These are phyloP conservation scores for Nannochloropsis gaditana DNA, from an alignment of 108 stramenopile species.

Conservation along the genomic window DNA sequence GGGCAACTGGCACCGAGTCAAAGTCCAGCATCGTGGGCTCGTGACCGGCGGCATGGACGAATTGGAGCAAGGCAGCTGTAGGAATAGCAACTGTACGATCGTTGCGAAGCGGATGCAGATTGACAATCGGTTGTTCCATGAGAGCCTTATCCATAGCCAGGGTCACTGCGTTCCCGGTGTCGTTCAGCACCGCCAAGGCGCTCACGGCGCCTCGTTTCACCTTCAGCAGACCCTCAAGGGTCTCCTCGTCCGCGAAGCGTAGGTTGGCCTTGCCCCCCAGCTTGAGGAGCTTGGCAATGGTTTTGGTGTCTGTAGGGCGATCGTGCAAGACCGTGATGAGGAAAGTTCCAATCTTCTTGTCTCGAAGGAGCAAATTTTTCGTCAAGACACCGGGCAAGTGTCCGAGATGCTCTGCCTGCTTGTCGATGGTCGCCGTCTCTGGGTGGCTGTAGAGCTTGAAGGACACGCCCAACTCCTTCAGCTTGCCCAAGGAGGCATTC, in stretches of 20 bases:
- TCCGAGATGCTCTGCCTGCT: slow-evolving; percentile 43
- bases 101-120: slow-evolving; percentile 80
- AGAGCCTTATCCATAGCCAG: slow-evolving; percentile 74
- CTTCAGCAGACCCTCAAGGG: slow-evolving; percentile 62
- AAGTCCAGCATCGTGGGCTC: slow-evolving; percentile 60
- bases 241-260: slow-evolving; percentile 69
- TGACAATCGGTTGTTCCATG: slow-evolving; percentile 50
- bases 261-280: slow-evolving; percentile 80
- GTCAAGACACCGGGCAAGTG: slow-evolving; percentile 41
- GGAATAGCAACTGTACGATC: slow-evolving; percentile 68
- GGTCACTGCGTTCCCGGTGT: slow-evolving; percentile 60
- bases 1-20: slow-evolving; percentile 24
- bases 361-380: slow-evolving; percentile 53
- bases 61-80: slow-evolving; percentile 61
- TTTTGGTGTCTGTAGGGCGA: slow-evolving; percentile 64
- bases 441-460: slow-evolving; percentile 30
- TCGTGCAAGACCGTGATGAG: slow-evolving; percentile 37
- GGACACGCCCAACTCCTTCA: slow-evolving; percentile 33
- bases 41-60: slow-evolving; percentile 57
- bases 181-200: slow-evolving; percentile 72
- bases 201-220: slow-evolving; percentile 77
- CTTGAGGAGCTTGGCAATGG: slow-evolving; percentile 66
- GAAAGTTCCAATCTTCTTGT: slow-evolving; percentile 37
- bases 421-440: slow-evolving; percentile 43
- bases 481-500: slow-evolving; percentile 35